Evolutionary conservation across 2,329 filamentous ascomycete species (phyloP), one percentile per base, ranked within the genome.

Genomic region (Paraphaeosphaeria sporulosa): DNA sequence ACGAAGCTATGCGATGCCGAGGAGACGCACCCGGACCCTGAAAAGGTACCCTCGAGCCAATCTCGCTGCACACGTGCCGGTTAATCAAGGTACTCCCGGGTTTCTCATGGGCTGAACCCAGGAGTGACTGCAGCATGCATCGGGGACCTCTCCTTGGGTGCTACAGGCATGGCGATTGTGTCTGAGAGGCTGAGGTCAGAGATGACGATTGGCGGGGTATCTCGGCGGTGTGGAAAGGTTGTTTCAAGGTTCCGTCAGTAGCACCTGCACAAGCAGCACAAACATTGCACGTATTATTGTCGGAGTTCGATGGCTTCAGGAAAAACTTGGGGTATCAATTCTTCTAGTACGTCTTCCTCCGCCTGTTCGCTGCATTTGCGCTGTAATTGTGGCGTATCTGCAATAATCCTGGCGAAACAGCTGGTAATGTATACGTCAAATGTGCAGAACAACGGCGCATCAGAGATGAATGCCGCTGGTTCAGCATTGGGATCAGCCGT

Each of bases 1-100:
- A 61, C 19, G 43, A 54, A 43, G 59, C 47, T 36, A 50, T 47
- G 23, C 47, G 47, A 50, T n/a, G 47, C 55, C 55, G 56, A 58
- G 42, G 58, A 47, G n/a, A 27, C 40, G 42, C 42, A 44, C 42
- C 42, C 19, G 42, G 42, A 44, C 42, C 42, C 42, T 44, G 42
- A 21, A 44, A 44, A 23, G 42, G 19, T 23, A 23, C 42, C n/a
- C 10, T 44, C 19, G 19, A 21, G 42, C 42, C 42, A 44, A 44
- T 44, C 42, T 44, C 42, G 19, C n/a, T 44, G 19, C 42, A 44
- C 42, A 44, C 42, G 42, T 23, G 42, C 19, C 42, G n/a, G 8
- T 8, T 21, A 4, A 12, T 5, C 12, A 23, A 44, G 42, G 19
- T 1, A 44, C 15, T 9, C 42, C 42, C n/a, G 42, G 42, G 6